phyloP scores from a whole-genome alignment of 768 basidiomycete genomes.

The Chalciporus chontae region DNA sequence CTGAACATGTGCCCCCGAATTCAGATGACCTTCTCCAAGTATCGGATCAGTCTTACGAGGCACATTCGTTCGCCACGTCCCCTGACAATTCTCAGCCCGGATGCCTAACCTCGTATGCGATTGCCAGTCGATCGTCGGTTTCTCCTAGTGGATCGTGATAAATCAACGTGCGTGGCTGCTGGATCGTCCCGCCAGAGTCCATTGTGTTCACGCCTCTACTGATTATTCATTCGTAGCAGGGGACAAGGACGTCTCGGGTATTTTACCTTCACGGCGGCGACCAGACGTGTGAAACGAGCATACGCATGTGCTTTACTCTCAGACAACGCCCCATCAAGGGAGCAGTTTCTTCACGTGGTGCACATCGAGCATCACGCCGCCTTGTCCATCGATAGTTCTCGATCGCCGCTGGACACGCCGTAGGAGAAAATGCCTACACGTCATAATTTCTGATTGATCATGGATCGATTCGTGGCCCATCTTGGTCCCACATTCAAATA shows the following conservation, averaged over 20 bases:
- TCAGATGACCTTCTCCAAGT: conserved; percentile 4
- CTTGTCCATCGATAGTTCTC: neutral
- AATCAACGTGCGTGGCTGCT: neutral
- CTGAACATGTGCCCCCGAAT: conserved; percentile 16
- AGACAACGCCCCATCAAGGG: too few species aligned
- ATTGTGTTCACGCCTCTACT: neutral
- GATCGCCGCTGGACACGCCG: too few species aligned
- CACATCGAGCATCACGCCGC: neutral
- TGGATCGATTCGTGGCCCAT: neutral
- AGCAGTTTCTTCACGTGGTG: neutral
- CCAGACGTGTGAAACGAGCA: neutral
- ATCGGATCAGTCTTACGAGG: conserved; percentile 10
- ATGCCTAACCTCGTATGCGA: conserved; percentile 1
- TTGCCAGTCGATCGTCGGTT: neutral
- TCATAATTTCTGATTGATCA: too few species aligned
- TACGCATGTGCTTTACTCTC: too few species aligned
- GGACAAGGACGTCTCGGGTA: neutral
- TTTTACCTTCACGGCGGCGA: neutral
- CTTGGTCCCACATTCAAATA: neutral
- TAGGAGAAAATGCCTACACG: too few species aligned
- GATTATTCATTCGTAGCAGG: too few species aligned
- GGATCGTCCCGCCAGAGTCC: neutral
- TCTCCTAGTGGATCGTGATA: neutral
- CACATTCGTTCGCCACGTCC: neutral
- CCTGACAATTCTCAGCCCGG: conserved; percentile 10